Base-by-base conservation (phyloP, 78 protist genomes). In the Speleostelium caveatum region DNA sequence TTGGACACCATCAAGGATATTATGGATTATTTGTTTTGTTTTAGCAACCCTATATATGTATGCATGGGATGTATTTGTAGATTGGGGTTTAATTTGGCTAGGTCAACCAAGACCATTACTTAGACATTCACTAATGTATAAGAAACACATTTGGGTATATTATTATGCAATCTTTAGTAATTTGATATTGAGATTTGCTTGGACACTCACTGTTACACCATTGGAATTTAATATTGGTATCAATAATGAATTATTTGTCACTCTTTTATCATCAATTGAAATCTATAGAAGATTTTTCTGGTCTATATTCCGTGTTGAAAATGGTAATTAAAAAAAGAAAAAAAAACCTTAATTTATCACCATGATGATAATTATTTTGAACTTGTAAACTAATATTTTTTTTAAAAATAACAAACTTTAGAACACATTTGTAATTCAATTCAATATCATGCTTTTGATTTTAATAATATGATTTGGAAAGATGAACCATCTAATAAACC, bases 71-170 rank as follows among this genome's bases (percentile, higher is more conserved):
- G 93, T 86, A 0, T 35, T 86, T 0, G 86, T 86, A 3, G 93
- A 86, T 86, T 86, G 83, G 83, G 63, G 93, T 36, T 58, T 86
- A 32, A 56, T 86, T 65, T 75, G 86, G 93, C 1, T 86, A 35
- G 75, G 79, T 28, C 32, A 42, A 33, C 87, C 87, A 39, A 42
- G 93, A 55, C 93, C 86, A 30, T 41, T 75, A 53, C 38, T 86
- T 24, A 51, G 93, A 41, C 74, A 74, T 53, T 45, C 26, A 21
- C 32, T 83, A 5, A 83, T 83, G 66, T 83, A 83, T 42, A 83
- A 83, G 39, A 38, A 49, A 42, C 68, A 83, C 21, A 28, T 83
- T 14, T 83, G 91, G 91, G 21, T 38, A 2, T 86, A 75, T 36
- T 83, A 83, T 24, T 83, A 83, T 60, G 79, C 45, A 6, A 30